Evolutionary conservation across 306 rosid genomes (phyloP).

Genomic region (Arachis stenosperma): DNA sequence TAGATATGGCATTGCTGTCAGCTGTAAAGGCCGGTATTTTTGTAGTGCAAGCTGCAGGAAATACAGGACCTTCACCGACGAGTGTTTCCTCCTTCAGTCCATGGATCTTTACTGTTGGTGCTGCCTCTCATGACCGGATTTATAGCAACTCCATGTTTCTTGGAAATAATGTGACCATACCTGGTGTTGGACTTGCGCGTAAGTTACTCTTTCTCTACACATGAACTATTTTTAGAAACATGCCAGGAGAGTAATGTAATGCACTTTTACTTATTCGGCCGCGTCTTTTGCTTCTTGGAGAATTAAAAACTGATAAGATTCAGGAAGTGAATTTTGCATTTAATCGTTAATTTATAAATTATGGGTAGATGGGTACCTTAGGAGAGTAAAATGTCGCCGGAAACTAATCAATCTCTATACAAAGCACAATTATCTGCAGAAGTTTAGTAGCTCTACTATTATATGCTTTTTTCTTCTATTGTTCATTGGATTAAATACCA

Average conservation of each 20-base stretch:
- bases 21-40: conserved; percentile 93
- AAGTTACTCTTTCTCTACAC: conserved; percentile 41
- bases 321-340: background rate
- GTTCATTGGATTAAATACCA: background rate
- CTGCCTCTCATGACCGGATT: conserved; percentile 83
- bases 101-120: conserved; percentile 93
- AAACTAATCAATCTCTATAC: background rate
- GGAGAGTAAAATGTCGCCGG: background rate
- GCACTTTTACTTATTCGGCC: background rate
- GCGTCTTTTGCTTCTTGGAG: background rate
- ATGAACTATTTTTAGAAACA: conserved; percentile 3
- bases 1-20: conserved; percentile 94
- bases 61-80: conserved; percentile 94
- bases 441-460: background rate
- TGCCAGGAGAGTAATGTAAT: background rate
- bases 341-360: background rate
- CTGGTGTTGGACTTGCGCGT: conserved; percentile 96
- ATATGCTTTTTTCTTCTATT: background rate
- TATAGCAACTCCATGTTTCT: conserved; percentile 83
- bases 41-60: conserved; percentile 98
- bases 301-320: background rate
- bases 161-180: conserved; percentile 78
- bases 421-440: background rate
- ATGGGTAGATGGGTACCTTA: background rate
- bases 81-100: conserved; percentile 98